These are phyloP conservation scores for Atkinsonella hypoxylon DNA, from an alignment of 2,329 filamentous ascomycete genomes.

Conservation along the genomic window DNA sequence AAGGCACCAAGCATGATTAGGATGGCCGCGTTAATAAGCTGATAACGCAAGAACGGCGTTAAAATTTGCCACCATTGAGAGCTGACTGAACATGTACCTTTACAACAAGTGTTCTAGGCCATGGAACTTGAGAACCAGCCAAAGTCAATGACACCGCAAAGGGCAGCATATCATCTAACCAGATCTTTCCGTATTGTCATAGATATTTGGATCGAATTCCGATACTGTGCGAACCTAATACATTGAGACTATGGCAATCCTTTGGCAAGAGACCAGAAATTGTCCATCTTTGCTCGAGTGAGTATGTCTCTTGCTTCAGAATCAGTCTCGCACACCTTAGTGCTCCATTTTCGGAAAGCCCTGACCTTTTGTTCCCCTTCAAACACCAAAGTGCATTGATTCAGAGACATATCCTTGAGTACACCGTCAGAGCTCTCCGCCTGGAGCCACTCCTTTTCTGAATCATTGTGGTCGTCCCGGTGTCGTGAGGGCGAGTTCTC, in stretches of 20 bases:
- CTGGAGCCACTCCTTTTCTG: conserved; percentile 62
- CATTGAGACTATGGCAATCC: conserved; percentile 20
- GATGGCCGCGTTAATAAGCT: too few species aligned
- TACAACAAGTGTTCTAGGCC: too few species aligned
- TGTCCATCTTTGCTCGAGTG: conserved; percentile 77
- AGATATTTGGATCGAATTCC: too few species aligned
- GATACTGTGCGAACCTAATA: not conserved
- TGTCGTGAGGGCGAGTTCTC: conserved; percentile 66
- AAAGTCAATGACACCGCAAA: too few species aligned
- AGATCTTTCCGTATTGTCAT: too few species aligned
- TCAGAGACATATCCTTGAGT: conserved; percentile 69
- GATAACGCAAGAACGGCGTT: too few species aligned
- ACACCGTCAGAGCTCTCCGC: conserved; percentile 67
- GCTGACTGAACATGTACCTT: too few species aligned
- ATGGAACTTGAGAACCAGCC: too few species aligned
- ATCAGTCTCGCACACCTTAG: conserved; percentile 87
- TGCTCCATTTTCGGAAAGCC: conserved; percentile 78
- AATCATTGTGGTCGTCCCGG: conserved; percentile 47
- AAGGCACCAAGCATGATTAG: too few species aligned
- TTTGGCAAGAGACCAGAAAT: conserved; percentile 87
- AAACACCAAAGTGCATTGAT: conserved; percentile 76
- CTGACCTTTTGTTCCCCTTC: conserved; percentile 78
- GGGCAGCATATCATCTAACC: too few species aligned
- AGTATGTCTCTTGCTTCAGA: conserved; percentile 74
- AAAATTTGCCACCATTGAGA: too few species aligned